A percentile compares a stretch with the other conserved stretches of the same genome.
phyloP scores from a whole-genome alignment of 257 asterid species.

The Jacaranda mimosifolia region DNA sequence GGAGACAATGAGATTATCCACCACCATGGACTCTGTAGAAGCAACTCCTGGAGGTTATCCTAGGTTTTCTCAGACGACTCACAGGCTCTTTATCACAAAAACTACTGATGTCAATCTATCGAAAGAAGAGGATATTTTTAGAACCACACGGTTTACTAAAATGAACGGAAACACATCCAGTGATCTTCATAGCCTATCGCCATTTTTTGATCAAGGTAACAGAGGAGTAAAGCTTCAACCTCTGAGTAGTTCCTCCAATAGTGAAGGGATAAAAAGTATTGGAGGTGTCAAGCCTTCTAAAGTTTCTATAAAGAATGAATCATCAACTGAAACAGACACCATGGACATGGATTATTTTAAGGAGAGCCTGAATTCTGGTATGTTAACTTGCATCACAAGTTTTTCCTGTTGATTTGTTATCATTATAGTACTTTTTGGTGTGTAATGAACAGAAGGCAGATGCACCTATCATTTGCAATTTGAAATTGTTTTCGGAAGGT shows the following conservation, averaged over 20 bases:
- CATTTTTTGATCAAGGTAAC: slow-evolving; percentile 46
- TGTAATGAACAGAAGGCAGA: slow-evolving; percentile 22
- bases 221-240: slow-evolving; percentile 52
- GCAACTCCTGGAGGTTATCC: slow-evolving; percentile 45
- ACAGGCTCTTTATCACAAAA: slow-evolving; percentile 50
- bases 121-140: slow-evolving; percentile 42
- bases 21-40: slow-evolving; percentile 53
- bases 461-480: slow-evolving; percentile 1
- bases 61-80: slow-evolving; percentile 63
- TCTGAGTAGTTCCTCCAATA: slow-evolving; percentile 48
- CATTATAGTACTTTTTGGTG: not conserved
- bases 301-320: slow-evolving; percentile 55
- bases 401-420: not conserved
- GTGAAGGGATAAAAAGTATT: slow-evolving; percentile 48
- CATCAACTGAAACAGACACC: slow-evolving; percentile 80
- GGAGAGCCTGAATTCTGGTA: slow-evolving; percentile 53
- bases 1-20: slow-evolving; percentile 59
- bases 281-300: slow-evolving; percentile 40
- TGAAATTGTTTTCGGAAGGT: not conserved
- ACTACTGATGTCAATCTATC: slow-evolving; percentile 45
- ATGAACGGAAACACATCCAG: slow-evolving; percentile 38
- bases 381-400: not conserved
- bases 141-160: slow-evolving; percentile 35
- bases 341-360: slow-evolving; percentile 57
- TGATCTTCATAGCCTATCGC: slow-evolving; percentile 37